A percentile compares a stretch with the other conserved stretches of the same genome.
phyloP scores from a whole-genome alignment of 2,329 filamentous ascomycete species.

The Colletotrichum salicis region DNA sequence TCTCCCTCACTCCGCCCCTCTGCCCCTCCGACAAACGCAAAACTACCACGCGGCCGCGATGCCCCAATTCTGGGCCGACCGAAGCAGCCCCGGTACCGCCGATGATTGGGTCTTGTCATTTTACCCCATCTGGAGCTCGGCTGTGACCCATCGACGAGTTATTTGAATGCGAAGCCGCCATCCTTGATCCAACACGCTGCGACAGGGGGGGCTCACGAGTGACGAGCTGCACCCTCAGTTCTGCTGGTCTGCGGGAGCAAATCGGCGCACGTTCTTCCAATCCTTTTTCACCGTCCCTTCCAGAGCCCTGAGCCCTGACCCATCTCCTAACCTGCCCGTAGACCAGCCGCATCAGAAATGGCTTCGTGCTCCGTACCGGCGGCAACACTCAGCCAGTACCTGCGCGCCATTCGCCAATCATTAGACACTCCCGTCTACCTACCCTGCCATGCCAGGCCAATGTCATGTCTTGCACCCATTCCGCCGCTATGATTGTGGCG shows the following conservation, averaged over 20 bases:
- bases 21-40: conserved; percentile 15
- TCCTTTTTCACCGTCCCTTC: not conserved
- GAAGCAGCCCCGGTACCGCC: conserved; percentile 21
- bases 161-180: conserved; percentile 21
- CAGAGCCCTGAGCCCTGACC: not conserved
- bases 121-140: conserved; percentile 17
- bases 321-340: not conserved
- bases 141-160: conserved; percentile 20
- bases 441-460: not conserved
- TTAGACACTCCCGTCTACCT: not conserved
- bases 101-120: conserved; percentile 16
- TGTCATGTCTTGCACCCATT: conserved; percentile 15
- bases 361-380: conserved; percentile 13
- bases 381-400: conserved; percentile 22
- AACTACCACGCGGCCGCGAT: conserved; percentile 22
- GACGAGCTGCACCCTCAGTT: conserved; percentile 1
- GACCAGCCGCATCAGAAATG: conserved; percentile 18
- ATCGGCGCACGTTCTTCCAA: conserved; percentile 26
- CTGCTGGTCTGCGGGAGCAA: conserved; percentile 28
- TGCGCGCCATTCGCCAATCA: not conserved
- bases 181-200: conserved; percentile 17
- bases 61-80: conserved; percentile 14
- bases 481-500: conserved; percentile 21
- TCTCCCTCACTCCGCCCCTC: conserved; percentile 5
- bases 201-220: not conserved